Conservation (phyloP, 2,329 filamentous ascomycete genomes). For the Hymenoscyphus infarciens region DNA sequence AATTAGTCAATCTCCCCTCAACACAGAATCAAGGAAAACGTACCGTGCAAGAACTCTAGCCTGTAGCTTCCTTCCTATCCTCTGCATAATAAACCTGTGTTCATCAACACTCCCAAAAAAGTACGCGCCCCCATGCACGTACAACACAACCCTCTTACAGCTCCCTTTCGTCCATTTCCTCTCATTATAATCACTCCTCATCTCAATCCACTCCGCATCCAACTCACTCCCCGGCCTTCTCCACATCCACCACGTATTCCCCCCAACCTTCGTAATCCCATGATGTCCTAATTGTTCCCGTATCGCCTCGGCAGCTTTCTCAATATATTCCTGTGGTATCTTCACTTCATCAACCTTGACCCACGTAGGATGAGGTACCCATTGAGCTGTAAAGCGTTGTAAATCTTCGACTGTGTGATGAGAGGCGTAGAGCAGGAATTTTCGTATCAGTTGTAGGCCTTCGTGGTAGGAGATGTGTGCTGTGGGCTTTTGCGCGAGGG, state of each 20-base stretch:
- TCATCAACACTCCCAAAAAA: constrained; percentile 95
- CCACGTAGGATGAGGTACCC: constrained; percentile 88
- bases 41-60: constrained; percentile 77
- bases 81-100: constrained; percentile 67
- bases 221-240: constrained; percentile 62
- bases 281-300: constrained; percentile 71
- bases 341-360: constrained; percentile 69
- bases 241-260: constrained; percentile 88
- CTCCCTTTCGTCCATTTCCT: constrained; percentile 59
- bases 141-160: constrained; percentile 79
- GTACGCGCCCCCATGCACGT: constrained; percentile 91
- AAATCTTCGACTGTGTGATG: constrained; percentile 90
- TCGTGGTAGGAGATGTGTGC: constrained; percentile 93
- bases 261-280: constrained; percentile 73
- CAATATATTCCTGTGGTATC: constrained; percentile 62
- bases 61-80: constrained; percentile 75
- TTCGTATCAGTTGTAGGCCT: constrained; percentile 80
- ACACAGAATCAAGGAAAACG: constrained; percentile 23
- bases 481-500: constrained; percentile 73
- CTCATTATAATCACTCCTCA: constrained; percentile 75
- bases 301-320: constrained; percentile 63
- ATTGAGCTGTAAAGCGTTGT: constrained; percentile 86
- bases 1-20: constrained; percentile 13
- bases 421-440: constrained; percentile 80
- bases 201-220: constrained; percentile 93